phyloP scores from a whole-genome alignment of 495 filamentous ascomycete species.

The Haplographium delicatum region DNA sequence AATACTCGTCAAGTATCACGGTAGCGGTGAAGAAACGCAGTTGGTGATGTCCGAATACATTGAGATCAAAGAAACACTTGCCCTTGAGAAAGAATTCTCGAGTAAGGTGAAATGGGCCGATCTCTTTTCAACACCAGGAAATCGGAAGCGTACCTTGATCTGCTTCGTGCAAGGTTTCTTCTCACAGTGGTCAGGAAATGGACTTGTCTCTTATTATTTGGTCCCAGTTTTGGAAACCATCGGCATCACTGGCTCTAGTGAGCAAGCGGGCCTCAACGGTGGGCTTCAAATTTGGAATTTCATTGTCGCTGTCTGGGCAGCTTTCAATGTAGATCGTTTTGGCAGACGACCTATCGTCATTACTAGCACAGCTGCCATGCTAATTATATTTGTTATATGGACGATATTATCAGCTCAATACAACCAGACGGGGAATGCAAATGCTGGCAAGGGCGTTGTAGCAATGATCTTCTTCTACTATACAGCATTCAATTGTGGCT shows the following conservation, averaged over 20 bases:
- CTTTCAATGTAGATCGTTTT: no score
- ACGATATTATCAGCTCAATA: no score
- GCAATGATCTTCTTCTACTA: no score
- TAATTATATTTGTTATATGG: no score
- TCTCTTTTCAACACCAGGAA: constrained; percentile 38
- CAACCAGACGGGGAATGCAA: no score
- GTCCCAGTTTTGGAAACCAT: constrained; percentile 31
- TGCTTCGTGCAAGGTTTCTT: constrained; percentile 49
- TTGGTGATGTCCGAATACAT: constrained; percentile 21
- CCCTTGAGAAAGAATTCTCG: constrained; percentile 40
- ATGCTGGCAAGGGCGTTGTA: no score
- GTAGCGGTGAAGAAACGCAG: constrained; percentile 11
- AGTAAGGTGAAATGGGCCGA: constrained; percentile 34
- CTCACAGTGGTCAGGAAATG: constrained; percentile 48
- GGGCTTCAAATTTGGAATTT: no score
- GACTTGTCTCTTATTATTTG: constrained; percentile 20
- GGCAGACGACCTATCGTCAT: no score
- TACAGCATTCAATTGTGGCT: no score
- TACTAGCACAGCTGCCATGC: no score
- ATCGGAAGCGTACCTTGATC: constrained; percentile 42
- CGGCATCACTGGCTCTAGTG: constrained; percentile 27
- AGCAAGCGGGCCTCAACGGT: neutral
- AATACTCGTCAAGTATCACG: constrained; percentile 26
- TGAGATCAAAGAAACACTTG: constrained; percentile 38
- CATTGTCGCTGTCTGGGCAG: no score